Evolutionary conservation across 2,329 filamentous ascomycete genomes (phyloP), one percentile per base, ranked within the genome.

Genomic region (Purpureocillium lavendulum): DNA sequence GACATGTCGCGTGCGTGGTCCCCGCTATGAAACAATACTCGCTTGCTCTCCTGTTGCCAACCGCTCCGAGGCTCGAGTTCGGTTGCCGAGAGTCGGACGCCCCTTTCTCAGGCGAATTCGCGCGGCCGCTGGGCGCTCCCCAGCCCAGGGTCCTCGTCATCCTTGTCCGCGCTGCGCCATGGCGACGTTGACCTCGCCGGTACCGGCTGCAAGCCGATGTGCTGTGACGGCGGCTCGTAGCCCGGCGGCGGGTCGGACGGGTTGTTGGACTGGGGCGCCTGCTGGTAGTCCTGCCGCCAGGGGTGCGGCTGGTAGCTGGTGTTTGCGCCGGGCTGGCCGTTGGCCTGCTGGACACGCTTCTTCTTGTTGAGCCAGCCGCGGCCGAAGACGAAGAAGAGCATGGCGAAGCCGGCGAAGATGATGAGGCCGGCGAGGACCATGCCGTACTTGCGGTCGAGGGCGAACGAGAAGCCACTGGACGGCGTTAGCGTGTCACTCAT

Each of bases 401-500:
- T 53, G 26, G 60, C 55, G 5, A 72, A 55, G 43, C 67, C 53
- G 30, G 70, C 36, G 34, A 70, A 56, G 35, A 75, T 55, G 26
- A 74, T 55, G 26, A 74, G 52, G 17, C 62, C 67, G 8, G 67
- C 62, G n/a, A 76, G 64, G 28, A 69, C 60, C 49, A 64, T 67
- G 45, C 69, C 62, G 42, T 66, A 69, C 34, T 54, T 56, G n/a
- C 61, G 49, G 39, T 71, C 70, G 12, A 69, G 58, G 3, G 77
- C 75, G 38, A 80, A 70, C 0, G 66, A 64, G 51, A 80, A 79
- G 17, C 78, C 78, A 5, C 72, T 76, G 36, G 8, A 31, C n/a
- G 4, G 9, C 3, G 30, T 39, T 6, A 35, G 36, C 24, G 30
- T 12, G n/a, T n/a, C 9, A 21, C 13, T 15, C 21, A 16, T 9